A percentile compares a stretch with the other conserved stretches of the same genome.
Evolutionary conservation across 768 basidiomycete genomes (phyloP).

Genomic region (Russula foetens): DNA sequence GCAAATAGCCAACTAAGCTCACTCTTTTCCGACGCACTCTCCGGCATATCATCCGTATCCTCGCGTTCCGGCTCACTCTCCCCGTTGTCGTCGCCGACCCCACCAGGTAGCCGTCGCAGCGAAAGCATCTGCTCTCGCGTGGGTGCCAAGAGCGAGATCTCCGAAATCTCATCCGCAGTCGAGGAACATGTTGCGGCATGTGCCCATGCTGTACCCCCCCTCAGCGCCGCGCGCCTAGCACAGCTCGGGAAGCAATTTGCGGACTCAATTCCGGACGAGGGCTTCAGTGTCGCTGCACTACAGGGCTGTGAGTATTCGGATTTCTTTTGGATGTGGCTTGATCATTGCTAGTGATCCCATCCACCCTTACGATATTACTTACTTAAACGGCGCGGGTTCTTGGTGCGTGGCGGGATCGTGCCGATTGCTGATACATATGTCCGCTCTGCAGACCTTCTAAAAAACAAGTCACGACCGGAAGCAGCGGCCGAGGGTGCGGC

Average conservation of each 20-base stretch:
- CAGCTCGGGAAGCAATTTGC: slow-evolving; percentile 72
- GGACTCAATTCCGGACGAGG: slow-evolving; percentile 73
- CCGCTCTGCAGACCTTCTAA: slow-evolving; percentile 52
- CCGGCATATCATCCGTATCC: slow-evolving; percentile 32
- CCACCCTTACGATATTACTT: slow-evolving; percentile 5
- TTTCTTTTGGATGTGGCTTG: slow-evolving; percentile 14
- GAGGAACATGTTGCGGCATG: slow-evolving; percentile 50
- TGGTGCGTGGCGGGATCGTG: slow-evolving; percentile 19
- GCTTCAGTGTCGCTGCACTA: slow-evolving; percentile 83
- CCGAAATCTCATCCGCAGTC: slow-evolving; percentile 51
- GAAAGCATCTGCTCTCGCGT: slow-evolving; percentile 18
- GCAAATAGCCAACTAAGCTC: slow-evolving; percentile 39
- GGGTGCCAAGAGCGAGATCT: slow-evolving; percentile 33
- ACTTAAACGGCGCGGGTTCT: slow-evolving; percentile 7
- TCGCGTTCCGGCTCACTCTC: slow-evolving; percentile 29
- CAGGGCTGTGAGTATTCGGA: slow-evolving; percentile 69
- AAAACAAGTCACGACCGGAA: slow-evolving; percentile 79
- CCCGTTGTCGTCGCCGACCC: slow-evolving; percentile 19
- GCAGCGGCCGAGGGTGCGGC: slow-evolving; percentile 57
- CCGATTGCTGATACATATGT: slow-evolving; percentile 21
- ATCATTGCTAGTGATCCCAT: slow-evolving; percentile 20
- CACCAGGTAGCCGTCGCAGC: slow-evolving; percentile 16
- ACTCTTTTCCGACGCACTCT: slow-evolving; percentile 39
- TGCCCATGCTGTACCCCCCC: slow-evolving; percentile 56
- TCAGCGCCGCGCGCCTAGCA: slow-evolving; percentile 56